A percentile compares a stretch with the other conserved stretches of the same genome.
Conservation (phyloP, 1,284 basidiomycete species). For the Gyrodon tennesseensis region DNA sequence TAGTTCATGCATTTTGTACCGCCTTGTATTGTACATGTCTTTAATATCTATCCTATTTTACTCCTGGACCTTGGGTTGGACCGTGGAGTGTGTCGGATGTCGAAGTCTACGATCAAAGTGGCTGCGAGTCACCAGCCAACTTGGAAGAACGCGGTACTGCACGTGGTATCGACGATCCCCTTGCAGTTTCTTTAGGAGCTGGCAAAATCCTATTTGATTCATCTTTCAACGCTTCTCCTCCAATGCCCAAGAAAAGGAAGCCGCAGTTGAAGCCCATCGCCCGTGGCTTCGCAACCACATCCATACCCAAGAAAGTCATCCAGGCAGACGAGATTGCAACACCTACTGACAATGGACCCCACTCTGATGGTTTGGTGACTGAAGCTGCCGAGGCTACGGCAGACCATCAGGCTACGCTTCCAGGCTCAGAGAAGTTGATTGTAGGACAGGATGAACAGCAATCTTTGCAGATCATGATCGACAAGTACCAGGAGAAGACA, state of each 20-base stretch:
- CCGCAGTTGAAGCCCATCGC: slow-evolving; percentile 73
- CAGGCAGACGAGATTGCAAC: slow-evolving; percentile 37
- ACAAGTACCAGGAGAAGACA: slow-evolving; percentile 82
- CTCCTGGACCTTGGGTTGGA: background rate
- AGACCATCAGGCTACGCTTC: slow-evolving; percentile 13
- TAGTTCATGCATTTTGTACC: slow-evolving; percentile 40
- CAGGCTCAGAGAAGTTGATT: slow-evolving; percentile 42
- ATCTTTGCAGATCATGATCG: slow-evolving; percentile 64
- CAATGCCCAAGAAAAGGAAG: slow-evolving; percentile 88
- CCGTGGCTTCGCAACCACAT: slow-evolving; percentile 85
- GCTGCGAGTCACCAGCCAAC: too few species aligned
- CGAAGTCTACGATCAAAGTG: background rate
- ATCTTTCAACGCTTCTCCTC: slow-evolving; percentile 1
- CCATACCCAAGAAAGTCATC: slow-evolving; percentile 76
- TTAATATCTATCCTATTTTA: slow-evolving; percentile 38
- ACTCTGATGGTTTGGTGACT: slow-evolving; percentile 14
- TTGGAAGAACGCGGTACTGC: background rate
- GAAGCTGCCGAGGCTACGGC: slow-evolving; percentile 14
- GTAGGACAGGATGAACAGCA: slow-evolving; percentile 54
- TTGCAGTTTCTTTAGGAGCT: slow-evolving; percentile 1
- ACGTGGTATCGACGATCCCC: slow-evolving; percentile 8
- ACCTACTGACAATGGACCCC: slow-evolving; percentile 24
- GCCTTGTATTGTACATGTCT: slow-evolving; percentile 40
- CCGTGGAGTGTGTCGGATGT: background rate
- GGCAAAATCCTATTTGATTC: background rate